Evolutionary conservation across 2,329 filamentous ascomycete genomes (phyloP).

Genomic region (Aspergillus versicolor): DNA sequence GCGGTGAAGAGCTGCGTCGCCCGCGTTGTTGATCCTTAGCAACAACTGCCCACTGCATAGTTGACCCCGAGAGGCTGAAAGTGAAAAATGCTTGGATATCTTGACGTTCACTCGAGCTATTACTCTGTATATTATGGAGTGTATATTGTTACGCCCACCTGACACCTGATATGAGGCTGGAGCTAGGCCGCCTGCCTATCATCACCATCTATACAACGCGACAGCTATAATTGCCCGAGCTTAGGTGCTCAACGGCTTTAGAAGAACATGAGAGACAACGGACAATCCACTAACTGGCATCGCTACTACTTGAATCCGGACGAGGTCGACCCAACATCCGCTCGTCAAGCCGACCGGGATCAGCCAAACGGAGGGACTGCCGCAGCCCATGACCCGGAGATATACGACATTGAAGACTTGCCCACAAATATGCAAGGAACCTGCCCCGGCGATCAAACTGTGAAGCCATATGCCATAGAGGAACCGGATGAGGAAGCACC

Average conservation of each 20-base stretch:
- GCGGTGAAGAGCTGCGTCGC: conserved; percentile 27
- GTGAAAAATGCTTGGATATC: background rate
- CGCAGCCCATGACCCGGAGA: background rate
- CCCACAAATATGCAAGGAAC: background rate
- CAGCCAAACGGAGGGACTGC: background rate
- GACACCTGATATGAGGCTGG: background rate
- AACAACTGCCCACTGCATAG: background rate
- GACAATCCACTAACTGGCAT: background rate
- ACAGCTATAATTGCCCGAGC: background rate
- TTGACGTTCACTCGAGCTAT: background rate
- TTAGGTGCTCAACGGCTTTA: background rate
- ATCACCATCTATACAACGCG: background rate
- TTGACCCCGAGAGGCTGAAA: background rate
- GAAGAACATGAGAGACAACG: background rate
- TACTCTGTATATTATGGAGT: background rate
- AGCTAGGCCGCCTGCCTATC: background rate
- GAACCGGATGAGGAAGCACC: conserved; percentile 32
- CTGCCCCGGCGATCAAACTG: conserved; percentile 25
- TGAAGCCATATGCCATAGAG: conserved; percentile 42
- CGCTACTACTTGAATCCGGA: background rate
- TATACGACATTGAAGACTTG: conserved; percentile 3
- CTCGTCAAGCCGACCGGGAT: background rate
- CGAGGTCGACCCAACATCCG: background rate
- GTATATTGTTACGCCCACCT: background rate
- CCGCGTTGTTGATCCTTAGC: background rate